Evolutionary conservation across 2,329 filamentous ascomycete genomes (phyloP).

Genomic region (Ascocoryne sarcoides): DNA sequence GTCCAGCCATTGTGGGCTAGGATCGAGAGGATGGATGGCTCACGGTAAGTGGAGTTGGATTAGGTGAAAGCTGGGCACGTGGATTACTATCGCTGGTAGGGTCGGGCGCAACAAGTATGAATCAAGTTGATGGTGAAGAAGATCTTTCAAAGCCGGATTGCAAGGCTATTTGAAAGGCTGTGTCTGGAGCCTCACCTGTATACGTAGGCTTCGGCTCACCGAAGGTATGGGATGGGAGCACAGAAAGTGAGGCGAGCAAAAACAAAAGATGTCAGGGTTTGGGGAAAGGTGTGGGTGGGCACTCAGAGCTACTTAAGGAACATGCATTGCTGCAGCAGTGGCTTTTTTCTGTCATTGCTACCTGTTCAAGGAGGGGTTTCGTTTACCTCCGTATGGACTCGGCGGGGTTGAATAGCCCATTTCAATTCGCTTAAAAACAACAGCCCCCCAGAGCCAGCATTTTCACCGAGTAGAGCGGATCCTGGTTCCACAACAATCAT

Average conservation of each 20-base stretch:
- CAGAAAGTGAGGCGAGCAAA: neutral
- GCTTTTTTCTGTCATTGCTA: neutral
- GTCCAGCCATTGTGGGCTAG: neutral
- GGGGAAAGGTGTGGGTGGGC: neutral
- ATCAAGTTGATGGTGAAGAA: neutral
- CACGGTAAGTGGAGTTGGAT: neutral
- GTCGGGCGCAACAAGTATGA: neutral
- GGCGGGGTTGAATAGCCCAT: neutral
- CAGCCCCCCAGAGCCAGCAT: neutral
- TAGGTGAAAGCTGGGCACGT: neutral
- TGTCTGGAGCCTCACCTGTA: neutral
- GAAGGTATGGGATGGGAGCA: too few relatives aligned
- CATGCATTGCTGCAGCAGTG: neutral
- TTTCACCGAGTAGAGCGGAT: neutral
- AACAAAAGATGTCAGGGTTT: neutral
- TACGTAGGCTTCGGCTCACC: neutral
- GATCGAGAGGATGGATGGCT: too few relatives aligned
- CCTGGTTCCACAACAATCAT: neutral
- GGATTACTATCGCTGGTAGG: neutral
- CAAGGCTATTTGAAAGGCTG: constrained; percentile 1
- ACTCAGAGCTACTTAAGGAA: neutral
- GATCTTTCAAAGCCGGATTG: neutral
- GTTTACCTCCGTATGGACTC: neutral
- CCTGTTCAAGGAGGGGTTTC: neutral
- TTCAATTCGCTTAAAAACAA: neutral